Base-by-base conservation (phyloP, 2,329 filamentous ascomycete genomes). In the Neofusicoccum kwambonambiense region DNA sequence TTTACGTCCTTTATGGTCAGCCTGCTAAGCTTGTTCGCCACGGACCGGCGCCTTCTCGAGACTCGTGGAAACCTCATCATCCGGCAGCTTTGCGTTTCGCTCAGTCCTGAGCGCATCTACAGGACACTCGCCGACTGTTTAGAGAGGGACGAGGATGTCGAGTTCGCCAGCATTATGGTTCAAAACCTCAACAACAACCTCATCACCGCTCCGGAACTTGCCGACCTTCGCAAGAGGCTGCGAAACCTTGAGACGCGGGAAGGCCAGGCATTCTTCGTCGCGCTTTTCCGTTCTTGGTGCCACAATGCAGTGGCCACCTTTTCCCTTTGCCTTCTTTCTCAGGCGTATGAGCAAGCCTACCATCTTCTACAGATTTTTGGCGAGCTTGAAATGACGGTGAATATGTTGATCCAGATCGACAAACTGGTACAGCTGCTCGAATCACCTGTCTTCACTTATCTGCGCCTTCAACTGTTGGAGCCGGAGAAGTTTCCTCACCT, bases 161-260 rank as follows among this genome's bases (percentile, higher is more conserved):
- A 99, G 76, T 99, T 99, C 78, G 94, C 95, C 15, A 97, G 94
- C 75, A 98, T 99, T 71, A 99, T 99, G 95, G 93, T 99, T 35
- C 95, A 99, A 76, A 98, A 98, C 72, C 84, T 99, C 61, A 99
- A 99, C 80, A 99, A 99, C 77, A 99, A 99, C 72, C 88, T 99
- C 63, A 97, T 99, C 69, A 99, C 96, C 1, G 95, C 96, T 0
- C 95, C 96, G 0, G 93, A 99, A 77, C 82, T 99, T 35, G 88
- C 92, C 1, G 96, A 98, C 70, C 83, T 99, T 68, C 88, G 95
- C 51, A 97, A 97, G 76, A 84, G 95, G 49, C 81, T 99, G 58
- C 86, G 95, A 39, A 99, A 97, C 71, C 82, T 97, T 1, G 95
- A 99, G 76, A 92, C 90, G 9, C 67, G 91, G 89, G 96, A 99